These are phyloP conservation scores for Dothistroma septosporum DNA, from an alignment of 2,329 filamentous ascomycete genomes.

Conservation along the genomic window DNA sequence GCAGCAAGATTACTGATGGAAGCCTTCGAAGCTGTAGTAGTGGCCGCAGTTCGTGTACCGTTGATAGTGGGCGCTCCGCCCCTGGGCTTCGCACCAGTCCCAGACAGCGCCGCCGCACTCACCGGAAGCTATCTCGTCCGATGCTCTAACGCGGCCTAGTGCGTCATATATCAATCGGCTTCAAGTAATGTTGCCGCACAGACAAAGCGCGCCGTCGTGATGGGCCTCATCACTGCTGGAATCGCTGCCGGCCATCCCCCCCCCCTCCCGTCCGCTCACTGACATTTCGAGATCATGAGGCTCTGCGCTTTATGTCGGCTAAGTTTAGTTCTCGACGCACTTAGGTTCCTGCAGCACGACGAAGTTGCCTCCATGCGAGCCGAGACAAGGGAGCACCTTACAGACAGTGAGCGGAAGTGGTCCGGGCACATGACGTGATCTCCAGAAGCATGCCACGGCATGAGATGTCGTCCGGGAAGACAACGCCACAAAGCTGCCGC, in stretches of 20 bases:
- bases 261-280: conserved; percentile 37
- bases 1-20: conserved; percentile 61
- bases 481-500: background rate
- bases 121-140: conserved; percentile 34
- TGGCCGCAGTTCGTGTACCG: background rate
- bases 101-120: conserved; percentile 13
- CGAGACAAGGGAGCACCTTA: background rate
- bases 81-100: background rate
- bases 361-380: background rate
- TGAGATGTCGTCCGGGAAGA: background rate
- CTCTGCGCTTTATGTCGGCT: conserved; percentile 35
- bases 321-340: conserved; percentile 29
- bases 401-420: background rate
- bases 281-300: conserved; percentile 34
- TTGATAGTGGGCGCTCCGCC: conserved; percentile 2
- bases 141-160: conserved; percentile 30
- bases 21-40: conserved; percentile 58
- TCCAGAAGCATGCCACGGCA: background rate
- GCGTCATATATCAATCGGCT: conserved; percentile 33
- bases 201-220: conserved; percentile 37
- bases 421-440: background rate
- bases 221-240: conserved; percentile 35
- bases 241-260: conserved; percentile 40
- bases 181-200: conserved; percentile 47
- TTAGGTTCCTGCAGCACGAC: background rate